Evolutionary conservation across 73 alveolate genomes (phyloP), one percentile per base, ranked within the genome.

Genomic region (Blepharisma japonicum): DNA sequence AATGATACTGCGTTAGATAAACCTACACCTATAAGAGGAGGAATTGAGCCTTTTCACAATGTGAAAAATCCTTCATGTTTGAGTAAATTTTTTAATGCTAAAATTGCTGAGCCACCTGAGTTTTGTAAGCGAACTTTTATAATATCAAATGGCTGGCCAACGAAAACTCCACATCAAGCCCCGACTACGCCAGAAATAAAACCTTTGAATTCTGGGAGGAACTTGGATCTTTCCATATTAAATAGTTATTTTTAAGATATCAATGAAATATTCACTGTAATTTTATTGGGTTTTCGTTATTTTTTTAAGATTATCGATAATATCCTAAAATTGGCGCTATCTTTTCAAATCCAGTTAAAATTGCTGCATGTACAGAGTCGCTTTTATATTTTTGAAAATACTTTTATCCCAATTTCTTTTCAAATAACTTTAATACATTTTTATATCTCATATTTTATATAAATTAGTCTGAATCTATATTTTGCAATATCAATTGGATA

Each of bases 91-190:
- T n/a, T 20, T 14, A 61, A 25, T 9, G 23, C 74, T 20, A 39
- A 61, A 61, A 61, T 14, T 0, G 38, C 47, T 18, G n/a, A 8
- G 11, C 74, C 74, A 2, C 74, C 74, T 18, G 74, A 20, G 23
- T 61, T 61, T 39, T 61, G 74, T 11, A 61, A 9, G 18, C 74
- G 74, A 14, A 61, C 74, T 61, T 61, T 61, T 61, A 61, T 61
- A 14, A 61, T 61, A 4, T 61, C 74, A 61, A 61, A 61, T 14
- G 74, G 74, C 47, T 61, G 74, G 3, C 47, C 14, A 20, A 61
- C 74, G 39, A 25, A 61, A n/a, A 61, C 74, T 14, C 74, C 74
- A 61, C 74, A 61, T 8, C 47, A n/a, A 14, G 47, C 74, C 23
- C 47, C 38, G 0, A 61, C 14, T 1, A 39, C 74, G 5, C 74